A percentile compares a stretch with the other conserved stretches of the same genome.
Evolutionary conservation across 148 eudicot genomes (phyloP).

Genomic region (Rhododendron vialii): DNA sequence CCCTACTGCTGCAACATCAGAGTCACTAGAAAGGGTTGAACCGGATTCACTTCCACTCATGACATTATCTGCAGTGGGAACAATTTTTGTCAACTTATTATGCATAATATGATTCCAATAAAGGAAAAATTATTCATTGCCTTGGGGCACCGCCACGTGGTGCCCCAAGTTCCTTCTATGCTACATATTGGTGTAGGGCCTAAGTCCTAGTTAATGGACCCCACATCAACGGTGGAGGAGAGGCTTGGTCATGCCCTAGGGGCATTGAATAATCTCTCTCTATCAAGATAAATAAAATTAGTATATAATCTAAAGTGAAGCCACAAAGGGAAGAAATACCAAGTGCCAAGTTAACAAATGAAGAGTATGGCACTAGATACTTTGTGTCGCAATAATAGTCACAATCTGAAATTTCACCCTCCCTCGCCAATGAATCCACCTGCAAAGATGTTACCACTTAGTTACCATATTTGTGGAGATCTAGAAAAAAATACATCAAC

Average conservation of each 20-base stretch:
- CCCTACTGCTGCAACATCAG: slow-evolving; percentile 17
- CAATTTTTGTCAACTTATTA: neutral
- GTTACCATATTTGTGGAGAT: neutral
- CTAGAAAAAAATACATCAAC: neutral
- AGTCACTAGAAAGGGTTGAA: slow-evolving; percentile 62
- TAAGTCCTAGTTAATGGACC: no score
- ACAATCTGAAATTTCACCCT: slow-evolving; percentile 23
- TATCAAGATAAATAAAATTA: neutral
- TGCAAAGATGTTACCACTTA: slow-evolving; percentile 12
- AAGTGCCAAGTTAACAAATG: slow-evolving; percentile 38
- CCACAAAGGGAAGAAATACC: slow-evolving; percentile 27
- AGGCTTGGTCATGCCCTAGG: no score
- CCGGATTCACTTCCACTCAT: slow-evolving; percentile 38
- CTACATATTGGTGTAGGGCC: neutral
- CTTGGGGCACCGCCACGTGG: neutral
- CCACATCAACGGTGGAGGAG: no score
- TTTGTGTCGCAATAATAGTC: slow-evolving; percentile 70
- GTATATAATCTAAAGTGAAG: neutral
- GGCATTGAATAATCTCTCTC: no score
- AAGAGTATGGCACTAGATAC: slow-evolving; percentile 52
- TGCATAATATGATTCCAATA: neutral
- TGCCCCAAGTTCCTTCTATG: neutral
- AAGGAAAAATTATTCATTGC: neutral
- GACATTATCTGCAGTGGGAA: neutral
- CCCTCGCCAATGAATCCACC: slow-evolving; percentile 35